phyloP scores from a whole-genome alignment of 1,284 basidiomycete genomes.

The Neolentinus lepideus region DNA sequence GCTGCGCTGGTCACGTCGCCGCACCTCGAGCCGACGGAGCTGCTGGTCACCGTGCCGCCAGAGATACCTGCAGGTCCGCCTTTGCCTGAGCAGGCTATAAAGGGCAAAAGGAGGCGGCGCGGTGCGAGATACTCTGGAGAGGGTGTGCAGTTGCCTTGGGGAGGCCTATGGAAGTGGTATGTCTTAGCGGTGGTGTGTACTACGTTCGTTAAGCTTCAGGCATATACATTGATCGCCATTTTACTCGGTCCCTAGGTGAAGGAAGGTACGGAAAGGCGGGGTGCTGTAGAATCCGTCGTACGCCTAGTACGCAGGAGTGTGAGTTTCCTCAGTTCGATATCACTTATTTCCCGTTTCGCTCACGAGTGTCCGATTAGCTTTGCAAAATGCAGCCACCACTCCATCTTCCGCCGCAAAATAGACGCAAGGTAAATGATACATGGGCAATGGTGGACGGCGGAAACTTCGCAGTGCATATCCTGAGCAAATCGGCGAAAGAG shows the following conservation, averaged over 20 bases:
- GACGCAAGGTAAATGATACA: conserved; percentile 51
- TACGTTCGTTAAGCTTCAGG: background rate
- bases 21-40: conserved; percentile 48
- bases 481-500: conserved; percentile 53
- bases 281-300: conserved; percentile 65
- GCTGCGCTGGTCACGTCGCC: conserved; percentile 47
- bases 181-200: conserved; percentile 56
- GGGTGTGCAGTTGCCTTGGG: conserved; percentile 41
- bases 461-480: conserved; percentile 66
- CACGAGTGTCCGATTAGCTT: conserved; percentile 30
- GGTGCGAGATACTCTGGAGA: conserved; percentile 62
- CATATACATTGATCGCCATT: background rate
- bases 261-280: conserved; percentile 72
- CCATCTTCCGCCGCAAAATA: conserved; percentile 51
- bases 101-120: conserved; percentile 49
- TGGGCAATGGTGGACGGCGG: conserved; percentile 80
- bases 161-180: conserved; percentile 67
- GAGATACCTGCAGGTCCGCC: conserved; percentile 43
- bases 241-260: conserved; percentile 45
- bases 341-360: background rate
- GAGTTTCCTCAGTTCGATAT: conserved; percentile 17
- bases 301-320: conserved; percentile 61
- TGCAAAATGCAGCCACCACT: conserved; percentile 46
- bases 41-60: conserved; percentile 44
- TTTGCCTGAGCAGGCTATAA: conserved; percentile 42